A percentile compares a stretch with the other conserved stretches of the same genome.
These are phyloP conservation scores for Xylaria nigripes DNA, from an alignment of 495 filamentous ascomycete species.

Conservation along the genomic window DNA sequence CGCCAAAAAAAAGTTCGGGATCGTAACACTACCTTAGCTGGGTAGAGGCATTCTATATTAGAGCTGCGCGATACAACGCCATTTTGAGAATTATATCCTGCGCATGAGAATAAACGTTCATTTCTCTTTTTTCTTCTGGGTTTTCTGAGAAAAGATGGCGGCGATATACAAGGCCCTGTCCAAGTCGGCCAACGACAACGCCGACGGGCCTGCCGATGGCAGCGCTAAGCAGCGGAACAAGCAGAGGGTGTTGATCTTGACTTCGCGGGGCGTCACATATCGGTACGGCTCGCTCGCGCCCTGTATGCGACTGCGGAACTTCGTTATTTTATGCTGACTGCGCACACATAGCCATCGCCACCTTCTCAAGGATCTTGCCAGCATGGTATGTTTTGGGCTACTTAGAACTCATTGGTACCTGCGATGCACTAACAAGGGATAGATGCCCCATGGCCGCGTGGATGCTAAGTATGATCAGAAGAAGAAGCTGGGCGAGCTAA, in stretches of 20 bases:
- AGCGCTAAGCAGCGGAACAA: constrained; percentile 45
- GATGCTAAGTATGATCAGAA: constrained; percentile 97
- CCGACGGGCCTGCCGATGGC: constrained; percentile 31
- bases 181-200: constrained; percentile 49
- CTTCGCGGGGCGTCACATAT: constrained; percentile 81
- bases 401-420: background rate
- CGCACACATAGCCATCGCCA: constrained; percentile 65
- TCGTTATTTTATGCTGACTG: background rate
- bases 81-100: background rate
- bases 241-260: constrained; percentile 82
- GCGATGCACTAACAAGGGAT: background rate
- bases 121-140: background rate
- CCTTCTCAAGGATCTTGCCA: constrained; percentile 80
- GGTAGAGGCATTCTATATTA: background rate
- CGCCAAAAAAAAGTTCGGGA: constrained; percentile 19
- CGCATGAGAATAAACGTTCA: background rate
- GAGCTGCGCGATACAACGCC: background rate
- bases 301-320: background rate
- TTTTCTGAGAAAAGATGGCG: constrained; percentile 56
- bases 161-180: constrained; percentile 90
- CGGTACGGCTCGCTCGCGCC: constrained; percentile 46
- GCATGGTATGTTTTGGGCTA: constrained; percentile 40
- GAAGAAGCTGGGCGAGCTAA: constrained; percentile 84
- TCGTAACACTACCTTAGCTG: too few species aligned
- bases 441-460: constrained; percentile 80